Evolutionary conservation across 768 basidiomycete genomes (phyloP), one percentile per base, ranked within the genome.

Genomic region (Cubamyces lactineus): DNA sequence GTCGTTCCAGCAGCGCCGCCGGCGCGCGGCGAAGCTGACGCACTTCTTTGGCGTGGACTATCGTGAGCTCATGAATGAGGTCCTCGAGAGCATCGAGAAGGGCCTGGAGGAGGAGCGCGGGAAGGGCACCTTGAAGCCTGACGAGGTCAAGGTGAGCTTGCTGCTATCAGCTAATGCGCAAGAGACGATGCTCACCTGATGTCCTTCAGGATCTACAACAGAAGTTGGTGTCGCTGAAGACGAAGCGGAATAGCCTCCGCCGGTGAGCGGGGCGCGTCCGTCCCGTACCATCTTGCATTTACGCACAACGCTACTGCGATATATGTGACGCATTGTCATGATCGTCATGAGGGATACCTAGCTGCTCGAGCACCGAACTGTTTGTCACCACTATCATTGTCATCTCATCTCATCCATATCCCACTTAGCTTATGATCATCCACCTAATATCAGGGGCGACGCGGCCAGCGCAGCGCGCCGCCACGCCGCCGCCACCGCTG

Each of bases 1-100:
- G 15, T 76, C 80, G 61, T 93, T 94, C 79, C 88, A 93, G 72
- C 72, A 81, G 58, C 86, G 91, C 49, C 79, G 92, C 55, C 78
- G 85, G 43, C 79, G 87, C 60, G 92, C 91, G 5, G 91, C 92
- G 63, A 94, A 94, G 78, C 80, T 94, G 62, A 88, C 89, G 26
- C 82, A 88, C 74, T 94, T 94, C 80, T 94, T 94, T 75, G 92
- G 92, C 23, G 92, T 93, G 43, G 83, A 92, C 72, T 93, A 94
- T 73, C 82, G 85, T 26, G 89, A 90, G 57, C 76, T 94, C 58
- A 86, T 94, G 57, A 80, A 78, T 41, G 89, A 93, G 70, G 83
- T 94, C 34, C 74, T 94, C 65, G 89, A 92, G 66, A 92, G 88
- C 53, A 88, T 94, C 68, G 92, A 93, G 74, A 82, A 76, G 79